Conservation (phyloP, 768 basidiomycete genomes). For the Boletus pseudo-olivaceus region DNA sequence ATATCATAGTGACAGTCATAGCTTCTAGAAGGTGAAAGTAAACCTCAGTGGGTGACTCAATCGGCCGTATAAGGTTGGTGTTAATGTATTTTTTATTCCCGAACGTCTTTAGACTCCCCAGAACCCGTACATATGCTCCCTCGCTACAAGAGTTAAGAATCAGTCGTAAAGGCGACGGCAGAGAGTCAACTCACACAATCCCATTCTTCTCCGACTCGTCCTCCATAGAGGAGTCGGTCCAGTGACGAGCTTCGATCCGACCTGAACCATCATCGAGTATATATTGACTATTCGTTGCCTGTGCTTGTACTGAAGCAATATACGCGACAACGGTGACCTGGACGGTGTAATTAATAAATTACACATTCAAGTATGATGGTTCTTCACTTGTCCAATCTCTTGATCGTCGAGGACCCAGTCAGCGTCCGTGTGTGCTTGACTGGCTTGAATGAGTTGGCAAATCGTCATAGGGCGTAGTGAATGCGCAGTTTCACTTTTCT, state of each 20-base stretch:
- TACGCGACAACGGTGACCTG: slow-evolving; percentile 76
- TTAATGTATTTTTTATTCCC: slow-evolving; percentile 80
- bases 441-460: slow-evolving; percentile 68
- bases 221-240: slow-evolving; percentile 66
- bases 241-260: slow-evolving; percentile 71
- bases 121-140: slow-evolving; percentile 73
- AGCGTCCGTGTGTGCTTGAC: slow-evolving; percentile 83
- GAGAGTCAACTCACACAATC: slow-evolving; percentile 38
- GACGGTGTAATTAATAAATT: not conserved
- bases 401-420: slow-evolving; percentile 82
- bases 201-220: slow-evolving; percentile 51
- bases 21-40: slow-evolving; percentile 80
- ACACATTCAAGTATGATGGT: not conserved
- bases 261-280: slow-evolving; percentile 86
- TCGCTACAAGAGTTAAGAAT: slow-evolving; percentile 43
- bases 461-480: slow-evolving; percentile 74
- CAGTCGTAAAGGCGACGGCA: not conserved
- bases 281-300: slow-evolving; percentile 80
- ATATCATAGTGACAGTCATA: slow-evolving; percentile 61
- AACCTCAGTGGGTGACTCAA: slow-evolving; percentile 71
- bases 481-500: slow-evolving; percentile 40
- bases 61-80: slow-evolving; percentile 64
- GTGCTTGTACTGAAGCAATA: slow-evolving; percentile 61
- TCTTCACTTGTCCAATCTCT: slow-evolving; percentile 74
- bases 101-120: slow-evolving; percentile 81